Percentiles rank a stretch among this genome's conserved stretches.
Conservation (phyloP, 192 early-diverging fungal species). For the Paraglomus occultum region DNA sequence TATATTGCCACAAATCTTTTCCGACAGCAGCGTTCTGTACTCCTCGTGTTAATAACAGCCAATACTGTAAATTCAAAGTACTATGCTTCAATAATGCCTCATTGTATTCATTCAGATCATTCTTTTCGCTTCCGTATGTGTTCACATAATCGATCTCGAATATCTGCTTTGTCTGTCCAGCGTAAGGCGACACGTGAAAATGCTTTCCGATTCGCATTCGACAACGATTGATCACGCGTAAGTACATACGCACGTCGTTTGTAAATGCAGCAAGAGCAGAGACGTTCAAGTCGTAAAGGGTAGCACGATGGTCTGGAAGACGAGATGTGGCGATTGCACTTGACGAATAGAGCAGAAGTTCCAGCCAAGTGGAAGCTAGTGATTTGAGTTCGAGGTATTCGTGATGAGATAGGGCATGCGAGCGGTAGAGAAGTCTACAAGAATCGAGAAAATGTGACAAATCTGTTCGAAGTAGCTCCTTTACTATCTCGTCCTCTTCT, state of each 20-base stretch:
- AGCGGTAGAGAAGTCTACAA: conserved; percentile 48
- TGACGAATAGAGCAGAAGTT: conserved; percentile 53
- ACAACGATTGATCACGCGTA: conserved; percentile 54
- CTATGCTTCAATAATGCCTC: conserved; percentile 30
- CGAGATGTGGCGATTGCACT: conserved; percentile 51
- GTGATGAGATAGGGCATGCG: conserved; percentile 53
- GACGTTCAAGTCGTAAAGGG: conserved; percentile 57
- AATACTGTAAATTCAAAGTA: conserved; percentile 57
- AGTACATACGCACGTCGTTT: conserved; percentile 52
- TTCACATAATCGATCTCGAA: conserved; percentile 23
- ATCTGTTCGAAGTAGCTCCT: conserved; percentile 49
- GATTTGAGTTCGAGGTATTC: conserved; percentile 54
- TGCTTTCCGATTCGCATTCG: conserved; percentile 64
- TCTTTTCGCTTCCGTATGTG: not conserved
- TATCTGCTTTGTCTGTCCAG: conserved; percentile 33
- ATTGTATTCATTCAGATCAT: not conserved
- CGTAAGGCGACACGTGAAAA: conserved; percentile 43
- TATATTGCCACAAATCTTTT: conserved; percentile 55
- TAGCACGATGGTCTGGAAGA: conserved; percentile 54
- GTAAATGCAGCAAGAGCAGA: conserved; percentile 53
- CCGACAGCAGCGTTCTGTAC: conserved; percentile 51
- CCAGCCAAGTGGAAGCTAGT: conserved; percentile 51
- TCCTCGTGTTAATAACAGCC: conserved; percentile 51
- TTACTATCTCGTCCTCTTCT: conserved; percentile 29
- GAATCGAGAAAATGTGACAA: conserved; percentile 52